Conservation (phyloP, 2,329 filamentous ascomycete species). For the Pseudogymnoascus sp. region DNA sequence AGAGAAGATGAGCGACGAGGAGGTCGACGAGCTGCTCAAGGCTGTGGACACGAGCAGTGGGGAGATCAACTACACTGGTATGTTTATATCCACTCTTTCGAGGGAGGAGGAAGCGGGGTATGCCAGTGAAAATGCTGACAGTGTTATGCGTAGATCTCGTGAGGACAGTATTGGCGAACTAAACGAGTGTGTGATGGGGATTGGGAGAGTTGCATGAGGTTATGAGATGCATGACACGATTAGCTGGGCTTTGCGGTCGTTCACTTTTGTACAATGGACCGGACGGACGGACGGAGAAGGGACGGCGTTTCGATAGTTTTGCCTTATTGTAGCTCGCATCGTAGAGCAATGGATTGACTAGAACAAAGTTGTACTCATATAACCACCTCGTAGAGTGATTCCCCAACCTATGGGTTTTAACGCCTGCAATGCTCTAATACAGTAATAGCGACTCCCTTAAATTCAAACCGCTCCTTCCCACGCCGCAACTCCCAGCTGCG, state of each 20-base stretch:
- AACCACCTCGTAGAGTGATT: neutral
- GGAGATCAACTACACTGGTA: slow-evolving; percentile 96
- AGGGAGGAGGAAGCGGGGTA: neutral
- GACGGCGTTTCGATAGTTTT: slow-evolving; percentile 9
- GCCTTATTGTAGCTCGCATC: slow-evolving; percentile 6
- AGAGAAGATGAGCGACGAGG: slow-evolving; percentile 98
- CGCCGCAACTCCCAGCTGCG: slow-evolving; percentile 26
- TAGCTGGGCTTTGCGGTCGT: slow-evolving; percentile 5
- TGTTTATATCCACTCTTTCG: slow-evolving; percentile 24
- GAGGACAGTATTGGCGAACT: slow-evolving; percentile 80
- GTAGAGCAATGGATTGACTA: neutral
- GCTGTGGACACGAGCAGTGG: slow-evolving; percentile 92
- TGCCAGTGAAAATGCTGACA: neutral
- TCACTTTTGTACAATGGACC: slow-evolving; percentile 6
- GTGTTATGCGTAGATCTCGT: slow-evolving; percentile 56
- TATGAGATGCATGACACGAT: slow-evolving; percentile 10
- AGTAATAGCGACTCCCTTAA: neutral
- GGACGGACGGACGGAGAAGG: neutral
- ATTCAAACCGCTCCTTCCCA: slow-evolving; percentile 18
- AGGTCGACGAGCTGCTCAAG: slow-evolving; percentile 98
- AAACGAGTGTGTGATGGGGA: slow-evolving; percentile 24
- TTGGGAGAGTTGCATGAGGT: neutral
- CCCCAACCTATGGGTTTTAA: neutral
- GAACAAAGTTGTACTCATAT: neutral
- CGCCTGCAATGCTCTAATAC: neutral